phyloP scores from a whole-genome alignment of 2,329 filamentous ascomycete genomes.

The Fusarium miscanthi region DNA sequence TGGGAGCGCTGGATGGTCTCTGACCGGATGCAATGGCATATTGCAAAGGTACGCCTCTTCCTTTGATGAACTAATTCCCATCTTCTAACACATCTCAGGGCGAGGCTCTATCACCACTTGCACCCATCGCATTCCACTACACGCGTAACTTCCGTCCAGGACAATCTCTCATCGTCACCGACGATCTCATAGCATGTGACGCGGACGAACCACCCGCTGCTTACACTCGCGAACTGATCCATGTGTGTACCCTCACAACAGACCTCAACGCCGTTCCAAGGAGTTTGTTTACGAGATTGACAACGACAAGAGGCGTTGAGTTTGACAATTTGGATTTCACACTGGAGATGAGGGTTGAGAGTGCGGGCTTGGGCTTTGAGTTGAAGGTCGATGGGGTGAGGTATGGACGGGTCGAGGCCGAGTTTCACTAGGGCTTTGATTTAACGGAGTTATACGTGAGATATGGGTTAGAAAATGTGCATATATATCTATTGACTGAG shows the following conservation, averaged over 20 bases:
- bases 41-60: slow-evolving; percentile 70
- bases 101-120: slow-evolving; percentile 77
- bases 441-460: neutral
- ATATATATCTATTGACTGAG: neutral
- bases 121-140: slow-evolving; percentile 85
- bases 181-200: slow-evolving; percentile 82
- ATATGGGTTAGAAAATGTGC: slow-evolving; percentile 2
- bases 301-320: slow-evolving; percentile 81
- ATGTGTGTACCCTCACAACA: slow-evolving; percentile 84
- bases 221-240: slow-evolving; percentile 71
- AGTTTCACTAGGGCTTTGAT: slow-evolving; percentile 67
- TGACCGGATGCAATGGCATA: slow-evolving; percentile 88
- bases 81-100: slow-evolving; percentile 59
- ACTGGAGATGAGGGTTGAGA: slow-evolving; percentile 84
- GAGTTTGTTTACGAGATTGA: slow-evolving; percentile 78
- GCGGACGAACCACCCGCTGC: slow-evolving; percentile 72
- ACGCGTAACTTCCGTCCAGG: slow-evolving; percentile 85
- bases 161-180: slow-evolving; percentile 80
- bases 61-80: neutral
- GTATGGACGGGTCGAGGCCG: slow-evolving; percentile 81
- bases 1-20: slow-evolving; percentile 88
- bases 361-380: slow-evolving; percentile 80
- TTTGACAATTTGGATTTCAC: slow-evolving; percentile 87
- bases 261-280: slow-evolving; percentile 81
- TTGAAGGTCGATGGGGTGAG: slow-evolving; percentile 81